These are phyloP conservation scores for Citrus sp. DNA, from an alignment of 345 rosid genomes.

Conservation along the genomic window DNA sequence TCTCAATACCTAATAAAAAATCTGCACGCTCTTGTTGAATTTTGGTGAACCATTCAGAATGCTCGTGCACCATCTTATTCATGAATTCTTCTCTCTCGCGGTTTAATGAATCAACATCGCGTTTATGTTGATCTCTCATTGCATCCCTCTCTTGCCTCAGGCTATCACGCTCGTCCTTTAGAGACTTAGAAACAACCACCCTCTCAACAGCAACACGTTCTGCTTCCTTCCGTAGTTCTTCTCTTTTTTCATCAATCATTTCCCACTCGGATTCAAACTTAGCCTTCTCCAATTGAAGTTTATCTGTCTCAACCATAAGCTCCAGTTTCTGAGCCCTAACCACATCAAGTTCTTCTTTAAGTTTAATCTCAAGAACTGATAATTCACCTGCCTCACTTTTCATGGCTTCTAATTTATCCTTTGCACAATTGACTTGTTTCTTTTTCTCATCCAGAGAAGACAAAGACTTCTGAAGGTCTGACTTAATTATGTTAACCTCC, in stretches of 20 bases:
- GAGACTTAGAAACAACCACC: conserved; percentile 54
- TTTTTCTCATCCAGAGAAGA: conserved; percentile 61
- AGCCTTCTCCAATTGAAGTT: conserved; percentile 67
- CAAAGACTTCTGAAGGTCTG: conserved; percentile 62
- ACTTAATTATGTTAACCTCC: conserved; percentile 48
- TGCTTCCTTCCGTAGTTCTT: conserved; percentile 61
- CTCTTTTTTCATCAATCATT: conserved; percentile 86
- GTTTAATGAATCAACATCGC: conserved; percentile 58
- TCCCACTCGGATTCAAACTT: conserved; percentile 96
- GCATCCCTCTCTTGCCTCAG: conserved; percentile 69
- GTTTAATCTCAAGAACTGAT: conserved; percentile 72
- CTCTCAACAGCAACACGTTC: conserved; percentile 58
- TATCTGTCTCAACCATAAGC: conserved; percentile 73
- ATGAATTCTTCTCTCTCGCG: conserved; percentile 80
- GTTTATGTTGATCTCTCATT: conserved; percentile 59
- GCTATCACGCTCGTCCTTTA: conserved; percentile 79
- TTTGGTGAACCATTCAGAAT: conserved; percentile 79
- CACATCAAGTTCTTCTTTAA: conserved; percentile 89
- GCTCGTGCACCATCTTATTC: conserved; percentile 76
- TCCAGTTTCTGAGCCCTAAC: conserved; percentile 80
- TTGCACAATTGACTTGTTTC: conserved; percentile 60
- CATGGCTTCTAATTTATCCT: conserved; percentile 69
- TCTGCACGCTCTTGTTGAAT: conserved; percentile 82
- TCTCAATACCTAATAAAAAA: conserved; percentile 73
- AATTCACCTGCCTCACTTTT: conserved; percentile 72